These are phyloP conservation scores for Tricholomella constricta DNA, from an alignment of 768 basidiomycete genomes.

Conservation along the genomic window DNA sequence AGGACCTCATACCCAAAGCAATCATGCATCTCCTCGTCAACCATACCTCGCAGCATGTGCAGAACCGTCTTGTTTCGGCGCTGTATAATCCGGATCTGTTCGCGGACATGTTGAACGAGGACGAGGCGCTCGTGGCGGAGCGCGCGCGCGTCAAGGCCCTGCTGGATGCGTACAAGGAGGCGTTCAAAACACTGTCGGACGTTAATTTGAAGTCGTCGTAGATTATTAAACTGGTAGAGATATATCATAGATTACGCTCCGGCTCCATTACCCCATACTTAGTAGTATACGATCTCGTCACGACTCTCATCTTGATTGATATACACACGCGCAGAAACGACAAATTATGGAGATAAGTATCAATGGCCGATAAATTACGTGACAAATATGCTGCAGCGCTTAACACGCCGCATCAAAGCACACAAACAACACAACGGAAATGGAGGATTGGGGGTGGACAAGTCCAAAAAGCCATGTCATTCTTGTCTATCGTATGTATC, in stretches of 20 bases:
- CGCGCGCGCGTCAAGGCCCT: conserved; percentile 90
- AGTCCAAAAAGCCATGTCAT: conserved; percentile 25
- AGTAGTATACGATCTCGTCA: conserved; percentile 5
- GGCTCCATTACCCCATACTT: conserved; percentile 13
- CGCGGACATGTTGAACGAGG: conserved; percentile 88
- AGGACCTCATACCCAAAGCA: conserved; percentile 96
- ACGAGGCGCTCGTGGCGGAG: conserved; percentile 93
- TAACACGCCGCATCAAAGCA: too few species aligned
- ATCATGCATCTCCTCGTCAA: conserved; percentile 99
- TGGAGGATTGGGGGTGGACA: neutral
- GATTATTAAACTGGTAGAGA: conserved; percentile 12
- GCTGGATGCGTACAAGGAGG: conserved; percentile 94
- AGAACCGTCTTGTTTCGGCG: conserved; percentile 92
- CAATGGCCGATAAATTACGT: too few species aligned
- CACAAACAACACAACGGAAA: neutral
- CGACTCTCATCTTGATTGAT: neutral
- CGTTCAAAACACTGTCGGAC: conserved; percentile 85
- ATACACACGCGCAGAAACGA: neutral
- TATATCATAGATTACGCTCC: conserved; percentile 18
- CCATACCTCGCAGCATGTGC: conserved; percentile 93
- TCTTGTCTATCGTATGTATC: conserved; percentile 23
- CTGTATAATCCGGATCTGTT: conserved; percentile 96
- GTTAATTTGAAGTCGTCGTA: conserved; percentile 72
- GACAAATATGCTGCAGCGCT: too few species aligned
- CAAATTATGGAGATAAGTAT: neutral